Percentiles rank a stretch among this genome's conserved stretches.
Conservation (phyloP, 148 eudicot genomes). For the Cornus kousa region DNA sequence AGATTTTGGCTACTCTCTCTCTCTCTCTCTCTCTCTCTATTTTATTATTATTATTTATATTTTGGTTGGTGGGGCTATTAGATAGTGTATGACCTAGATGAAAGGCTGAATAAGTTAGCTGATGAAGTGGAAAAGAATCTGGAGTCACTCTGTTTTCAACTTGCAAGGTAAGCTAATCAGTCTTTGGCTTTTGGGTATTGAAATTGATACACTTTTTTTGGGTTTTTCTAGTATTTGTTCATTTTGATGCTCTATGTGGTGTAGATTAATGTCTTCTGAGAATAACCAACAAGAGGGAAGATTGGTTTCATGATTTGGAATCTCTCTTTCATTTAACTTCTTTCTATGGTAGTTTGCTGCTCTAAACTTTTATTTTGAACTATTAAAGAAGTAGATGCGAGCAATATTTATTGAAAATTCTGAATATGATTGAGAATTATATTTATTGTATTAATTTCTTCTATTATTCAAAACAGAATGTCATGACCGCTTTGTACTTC, state of each 20-base stretch:
- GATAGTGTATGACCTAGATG: conserved; percentile 83
- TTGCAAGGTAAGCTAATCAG: conserved; percentile 66
- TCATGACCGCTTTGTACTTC: conserved; percentile 2
- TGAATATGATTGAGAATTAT: no score
- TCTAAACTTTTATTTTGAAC: background rate
- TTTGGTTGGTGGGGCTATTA: conserved; percentile 20
- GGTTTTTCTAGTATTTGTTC: background rate
- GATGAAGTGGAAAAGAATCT: conserved; percentile 78
- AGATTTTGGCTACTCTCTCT: background rate
- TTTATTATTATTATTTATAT: no score
- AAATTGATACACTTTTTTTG: background rate
- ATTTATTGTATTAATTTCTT: background rate
- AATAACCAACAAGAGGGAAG: conserved; percentile 86
- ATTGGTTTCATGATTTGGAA: conserved; percentile 97
- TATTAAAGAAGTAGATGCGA: no score
- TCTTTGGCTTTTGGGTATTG: conserved; percentile 6
- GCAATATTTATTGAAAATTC: no score
- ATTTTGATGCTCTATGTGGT: conserved; percentile 14
- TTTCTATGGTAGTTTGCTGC: background rate
- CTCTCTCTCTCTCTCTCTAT: no score
- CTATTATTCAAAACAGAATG: background rate
- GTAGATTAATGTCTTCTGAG: conserved; percentile 88
- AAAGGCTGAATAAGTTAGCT: conserved; percentile 63
- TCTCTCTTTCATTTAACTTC: conserved; percentile 89
- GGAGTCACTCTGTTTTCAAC: conserved; percentile 93